Evolutionary conservation across 176 grass and related monocot species (phyloP), one percentile per base, ranked within the genome.

Genomic region (Panicum miliaceum): DNA sequence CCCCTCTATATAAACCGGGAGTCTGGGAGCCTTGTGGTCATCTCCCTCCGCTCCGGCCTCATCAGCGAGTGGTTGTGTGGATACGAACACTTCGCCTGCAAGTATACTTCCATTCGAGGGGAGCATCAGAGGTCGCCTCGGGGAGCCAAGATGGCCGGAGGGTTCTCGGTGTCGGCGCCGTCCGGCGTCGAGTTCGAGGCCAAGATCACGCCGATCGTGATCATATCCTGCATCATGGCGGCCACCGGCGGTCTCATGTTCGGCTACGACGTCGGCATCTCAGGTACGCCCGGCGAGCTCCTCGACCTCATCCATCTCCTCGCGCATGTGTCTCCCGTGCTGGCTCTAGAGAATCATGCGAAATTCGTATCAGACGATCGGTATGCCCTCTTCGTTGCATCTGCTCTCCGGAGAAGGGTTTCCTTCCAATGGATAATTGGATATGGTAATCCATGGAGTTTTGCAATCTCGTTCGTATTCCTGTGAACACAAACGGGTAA

Each of bases 151-250:
- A 97, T 97, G 85, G 90, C 90, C 8, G 95, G 92, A 82, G 95
- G 90, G 58, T 84, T 92, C 65, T 87, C 92, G 25, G 95, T 97
- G 84, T 86, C 88, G 59, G 90, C 90, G 64, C 84, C 86, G 66
- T 15, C 88, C 32, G 91, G 86, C 43, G 63, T 51, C n/a, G 84
- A 98, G 77, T 93, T 93, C 18, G 96, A 98, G 82, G 96, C 92
- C 19, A 98, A 95, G 93, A 98, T 98, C 68, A 98, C 96, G 73
- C 92, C 92, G 8, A 85, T 95, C 23, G 90, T 98, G 34, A 26
- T 98, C 83, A 82, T 98, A 73, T 98, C 92, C 46, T 95, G 96
- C 87, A 85, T 95, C 92, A 95, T 98, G 96, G 96, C 92, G 57
- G 87, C 96, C 64, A 98, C 96, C 66, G 92, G 92, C 7, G 96